Evolutionary conservation across 768 basidiomycete species (phyloP).

Genomic region (Lactarius evosmus): DNA sequence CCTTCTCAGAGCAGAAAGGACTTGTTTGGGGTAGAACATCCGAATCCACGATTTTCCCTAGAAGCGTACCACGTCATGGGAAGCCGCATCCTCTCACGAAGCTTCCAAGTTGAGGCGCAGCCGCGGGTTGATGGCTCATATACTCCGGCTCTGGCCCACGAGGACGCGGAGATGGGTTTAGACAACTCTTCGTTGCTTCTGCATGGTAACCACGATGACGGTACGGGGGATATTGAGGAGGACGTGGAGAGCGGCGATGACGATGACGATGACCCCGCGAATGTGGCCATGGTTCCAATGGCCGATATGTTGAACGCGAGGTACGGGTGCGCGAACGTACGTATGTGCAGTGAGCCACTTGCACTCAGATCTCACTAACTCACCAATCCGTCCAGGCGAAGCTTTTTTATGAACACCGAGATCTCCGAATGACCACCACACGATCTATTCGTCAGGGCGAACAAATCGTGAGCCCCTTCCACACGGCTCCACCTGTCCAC

Average conservation of each 20-base stretch:
- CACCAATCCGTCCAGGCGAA: constrained; percentile 55
- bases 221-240: constrained; percentile 39
- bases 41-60: constrained; percentile 53
- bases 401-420: constrained; percentile 71
- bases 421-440: constrained; percentile 79
- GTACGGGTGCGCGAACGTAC: constrained; percentile 79
- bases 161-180: constrained; percentile 34
- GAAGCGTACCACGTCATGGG: constrained; percentile 85
- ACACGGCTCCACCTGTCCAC: neutral
- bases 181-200: constrained; percentile 31
- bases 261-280: constrained; percentile 52
- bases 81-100: constrained; percentile 86
- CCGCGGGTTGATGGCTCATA: constrained; percentile 34
- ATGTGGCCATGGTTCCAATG: constrained; percentile 91
- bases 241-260: constrained; percentile 41
- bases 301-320: constrained; percentile 95
- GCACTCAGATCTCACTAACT: constrained; percentile 8
- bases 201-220: constrained; percentile 28
- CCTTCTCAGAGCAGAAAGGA: constrained; percentile 57
- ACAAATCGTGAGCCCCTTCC: constrained; percentile 68
- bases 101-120: constrained; percentile 77
- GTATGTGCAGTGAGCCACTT: constrained; percentile 30
- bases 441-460: constrained; percentile 69
- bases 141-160: constrained; percentile 32
- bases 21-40: constrained; percentile 56